Evolutionary conservation across 2,329 filamentous ascomycete species (phyloP).

Genomic region (Gnomoniopsis sp.): DNA sequence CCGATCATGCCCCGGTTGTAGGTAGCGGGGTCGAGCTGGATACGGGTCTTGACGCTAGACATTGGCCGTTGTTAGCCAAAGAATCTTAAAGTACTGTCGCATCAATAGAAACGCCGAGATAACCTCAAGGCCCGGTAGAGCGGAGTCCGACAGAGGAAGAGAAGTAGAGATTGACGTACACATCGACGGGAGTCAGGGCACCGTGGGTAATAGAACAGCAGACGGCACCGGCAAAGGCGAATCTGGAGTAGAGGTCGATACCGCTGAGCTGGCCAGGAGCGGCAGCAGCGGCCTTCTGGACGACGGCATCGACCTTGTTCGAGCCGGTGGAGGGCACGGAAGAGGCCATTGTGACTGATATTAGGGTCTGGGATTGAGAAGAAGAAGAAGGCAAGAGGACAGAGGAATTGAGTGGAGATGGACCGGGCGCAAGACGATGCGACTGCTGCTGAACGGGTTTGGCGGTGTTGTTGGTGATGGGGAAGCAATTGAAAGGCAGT

Average conservation of each 20-base stretch:
- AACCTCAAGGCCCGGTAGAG: not conserved
- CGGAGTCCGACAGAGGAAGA: not conserved
- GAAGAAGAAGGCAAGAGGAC: constrained; percentile 20
- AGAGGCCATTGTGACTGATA: constrained; percentile 40
- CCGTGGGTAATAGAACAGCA: constrained; percentile 99
- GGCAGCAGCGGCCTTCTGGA: constrained; percentile 38
- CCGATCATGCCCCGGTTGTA: constrained; percentile 88
- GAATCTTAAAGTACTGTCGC: not conserved
- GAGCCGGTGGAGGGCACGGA: constrained; percentile 34
- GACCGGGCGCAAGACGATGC: not conserved
- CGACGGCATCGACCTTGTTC: constrained; percentile 42
- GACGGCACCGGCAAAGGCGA: constrained; percentile 94
- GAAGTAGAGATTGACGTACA: constrained; percentile 65
- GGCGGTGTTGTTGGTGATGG: constrained; percentile 1
- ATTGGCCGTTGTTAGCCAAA: constrained; percentile 1
- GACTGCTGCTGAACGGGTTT: not conserved
- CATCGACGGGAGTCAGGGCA: constrained; percentile 95
- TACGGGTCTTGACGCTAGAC: constrained; percentile 86
- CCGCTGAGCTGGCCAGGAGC: constrained; percentile 43
- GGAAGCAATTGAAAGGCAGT: not conserved
- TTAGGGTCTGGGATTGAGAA: constrained; percentile 18
- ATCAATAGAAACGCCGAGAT: not conserved
- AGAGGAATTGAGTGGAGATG: constrained; percentile 26
- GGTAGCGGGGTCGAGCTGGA: constrained; percentile 85
- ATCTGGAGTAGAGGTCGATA: constrained; percentile 82